phyloP scores from a whole-genome alignment of 371 early-diverging fungal species.

The Mortierella sp. region DNA sequence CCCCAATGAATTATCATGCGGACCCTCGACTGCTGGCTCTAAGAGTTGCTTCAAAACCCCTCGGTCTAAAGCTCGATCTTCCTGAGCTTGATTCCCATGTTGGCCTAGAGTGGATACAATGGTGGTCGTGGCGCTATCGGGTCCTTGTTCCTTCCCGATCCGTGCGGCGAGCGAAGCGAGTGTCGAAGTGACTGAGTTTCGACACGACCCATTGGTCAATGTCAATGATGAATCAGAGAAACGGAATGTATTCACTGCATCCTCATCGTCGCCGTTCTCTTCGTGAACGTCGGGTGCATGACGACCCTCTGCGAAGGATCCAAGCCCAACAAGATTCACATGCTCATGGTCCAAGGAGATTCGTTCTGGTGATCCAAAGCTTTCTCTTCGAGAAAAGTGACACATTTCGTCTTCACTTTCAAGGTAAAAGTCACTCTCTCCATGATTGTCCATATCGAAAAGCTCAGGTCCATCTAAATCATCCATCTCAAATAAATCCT shows the following conservation, averaged over 20 bases:
- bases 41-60: too few species aligned
- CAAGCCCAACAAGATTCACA: not conserved
- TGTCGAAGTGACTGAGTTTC: conserved; percentile 14
- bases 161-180: conserved; percentile 6
- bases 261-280: not conserved
- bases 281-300: not conserved
- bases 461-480: too few species aligned
- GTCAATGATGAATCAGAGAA: conserved; percentile 32
- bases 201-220: conserved; percentile 10
- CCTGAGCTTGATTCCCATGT: too few species aligned
- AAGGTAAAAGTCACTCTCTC: too few species aligned
- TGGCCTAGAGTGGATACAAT: too few species aligned
- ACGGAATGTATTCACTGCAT: not conserved
- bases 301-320: not conserved
- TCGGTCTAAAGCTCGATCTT: too few species aligned
- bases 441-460: too few species aligned
- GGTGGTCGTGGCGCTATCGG: too few species aligned
- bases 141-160: not conserved
- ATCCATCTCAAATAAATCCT: too few species aligned
- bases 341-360: not conserved
- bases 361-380: not conserved
- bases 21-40: too few species aligned
- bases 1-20: too few species aligned
- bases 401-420: conserved; percentile 2
- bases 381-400: not conserved